A percentile compares a stretch with the other conserved stretches of the same genome.
Conservation (phyloP, 1,284 basidiomycete genomes). For the Sanghuangporus sanghuang region DNA sequence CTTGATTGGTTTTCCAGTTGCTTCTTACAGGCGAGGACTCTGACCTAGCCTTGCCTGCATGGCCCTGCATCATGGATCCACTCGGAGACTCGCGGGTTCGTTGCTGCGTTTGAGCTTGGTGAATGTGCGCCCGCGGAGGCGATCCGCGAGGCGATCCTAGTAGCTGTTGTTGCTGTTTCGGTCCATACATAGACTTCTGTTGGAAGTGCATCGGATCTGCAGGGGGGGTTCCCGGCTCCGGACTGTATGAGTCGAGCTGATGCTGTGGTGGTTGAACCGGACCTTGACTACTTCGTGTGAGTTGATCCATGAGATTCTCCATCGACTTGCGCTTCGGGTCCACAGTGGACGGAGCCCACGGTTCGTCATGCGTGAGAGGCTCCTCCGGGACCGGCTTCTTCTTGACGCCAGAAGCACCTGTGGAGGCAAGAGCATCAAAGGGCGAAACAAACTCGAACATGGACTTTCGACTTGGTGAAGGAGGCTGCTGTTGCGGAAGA, state of each 20-base stretch:
- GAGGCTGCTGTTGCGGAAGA: constrained; percentile 39
- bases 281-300: constrained; percentile 47
- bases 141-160: constrained; percentile 56
- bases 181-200: constrained; percentile 31
- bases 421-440: constrained; percentile 64
- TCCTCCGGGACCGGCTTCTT: constrained; percentile 49
- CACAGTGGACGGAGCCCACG: constrained; percentile 43
- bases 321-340: constrained; percentile 76
- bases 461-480: constrained; percentile 66
- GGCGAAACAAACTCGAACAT: constrained; percentile 81
- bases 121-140: constrained; percentile 47
- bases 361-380: constrained; percentile 49
- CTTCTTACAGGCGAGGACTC: constrained; percentile 59
- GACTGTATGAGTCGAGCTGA: constrained; percentile 38
- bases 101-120: constrained; percentile 25
- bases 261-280: constrained; percentile 32
- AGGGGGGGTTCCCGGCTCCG: constrained; percentile 17
- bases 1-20: constrained; percentile 33
- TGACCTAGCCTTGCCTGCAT: constrained; percentile 56
- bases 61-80: constrained; percentile 40
- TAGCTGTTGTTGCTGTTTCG: constrained; percentile 45
- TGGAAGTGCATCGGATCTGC: constrained; percentile 40
- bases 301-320: constrained; percentile 69
- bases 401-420: constrained; percentile 40
- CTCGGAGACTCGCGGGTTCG: constrained; percentile 30